Conservation (phyloP, 176 grass and related monocot species). For the Otatea glauca region DNA sequence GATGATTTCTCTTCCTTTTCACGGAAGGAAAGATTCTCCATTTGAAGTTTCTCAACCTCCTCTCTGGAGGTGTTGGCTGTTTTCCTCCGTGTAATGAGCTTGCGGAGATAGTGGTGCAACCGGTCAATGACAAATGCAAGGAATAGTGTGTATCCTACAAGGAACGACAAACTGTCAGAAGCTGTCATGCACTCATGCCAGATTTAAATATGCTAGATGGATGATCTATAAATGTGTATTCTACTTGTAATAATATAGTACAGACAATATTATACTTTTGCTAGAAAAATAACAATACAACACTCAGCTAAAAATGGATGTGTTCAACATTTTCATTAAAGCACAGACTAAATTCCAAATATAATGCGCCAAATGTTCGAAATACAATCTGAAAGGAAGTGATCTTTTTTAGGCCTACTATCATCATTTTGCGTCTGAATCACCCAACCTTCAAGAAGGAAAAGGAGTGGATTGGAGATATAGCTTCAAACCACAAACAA, state of each 20-base stretch:
- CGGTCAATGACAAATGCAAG: slow-evolving; percentile 82
- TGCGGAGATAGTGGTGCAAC: slow-evolving; percentile 78
- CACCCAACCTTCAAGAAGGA: not conserved
- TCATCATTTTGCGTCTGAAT: slow-evolving; percentile 10
- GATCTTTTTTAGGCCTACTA: not conserved
- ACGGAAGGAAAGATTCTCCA: slow-evolving; percentile 55
- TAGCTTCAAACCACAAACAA: not conserved
- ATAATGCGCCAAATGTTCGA: not conserved
- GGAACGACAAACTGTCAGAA: slow-evolving; percentile 21
- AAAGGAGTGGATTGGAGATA: not conserved
- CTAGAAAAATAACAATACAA: not conserved
- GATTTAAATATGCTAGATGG: not conserved
- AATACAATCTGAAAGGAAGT: not conserved
- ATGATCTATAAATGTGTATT: not conserved
- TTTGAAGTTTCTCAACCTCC: slow-evolving; percentile 80
- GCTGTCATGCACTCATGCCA: not conserved
- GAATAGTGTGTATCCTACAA: slow-evolving; percentile 77
- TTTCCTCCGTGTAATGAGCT: slow-evolving; percentile 66
- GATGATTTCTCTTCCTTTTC: slow-evolving; percentile 66
- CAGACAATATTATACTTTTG: not conserved
- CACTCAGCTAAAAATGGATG: not conserved
- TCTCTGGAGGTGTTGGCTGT: slow-evolving; percentile 58
- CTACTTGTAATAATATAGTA: not conserved
- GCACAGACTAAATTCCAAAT: not conserved
- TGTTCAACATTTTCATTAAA: not conserved